Evolutionary conservation across 108 stramenopile genomes (phyloP), one percentile per base, ranked within the genome.

Genomic region (Licmophora abbreviata): DNA sequence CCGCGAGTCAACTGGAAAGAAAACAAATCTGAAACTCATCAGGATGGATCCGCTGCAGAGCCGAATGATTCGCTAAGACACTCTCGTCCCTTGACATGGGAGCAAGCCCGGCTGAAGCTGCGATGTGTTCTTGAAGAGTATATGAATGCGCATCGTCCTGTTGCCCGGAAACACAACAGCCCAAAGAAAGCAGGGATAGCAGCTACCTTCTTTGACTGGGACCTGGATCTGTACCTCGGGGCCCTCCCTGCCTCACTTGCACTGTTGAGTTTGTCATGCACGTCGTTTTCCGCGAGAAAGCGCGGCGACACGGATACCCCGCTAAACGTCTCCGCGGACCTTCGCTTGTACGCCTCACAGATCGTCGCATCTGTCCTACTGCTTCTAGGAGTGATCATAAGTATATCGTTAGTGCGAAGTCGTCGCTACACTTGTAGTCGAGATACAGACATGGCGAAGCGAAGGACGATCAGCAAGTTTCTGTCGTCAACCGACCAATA

Each of bases 211-310:
- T 27, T 57, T 25, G 30, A 52, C 11, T 48, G 48, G 36, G 63
- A 73, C 47, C 18, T 71, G 24, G 77, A 79, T 61, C 24, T 73
- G 12, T 58, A 57, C 21, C 7, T 49, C 25, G 65, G 69, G 20
- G 48, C 72, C 15, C 29, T 75, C 41, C 41, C 62, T 17, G 15
- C 44, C 29, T 59, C 71, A 7, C 22, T 69, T 9, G 53, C 59
- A 21, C 40, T 73, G 32, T 49, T 78, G 51, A 42, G 59, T 4
- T 43, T 69, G 4, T 43, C 67, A 18, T 22, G n/a, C 17, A 31
- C 60, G 14, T 37, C 60, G 14, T 67, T 29, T 2, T 29, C 22
- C 29, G 29, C 18, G 22, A 4, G 9, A 11, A 24, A 29, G 5
- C 55, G 36, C 2, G 54, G 38, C 29, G 53, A 45, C 21, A 6